Percentiles rank a stretch among this genome's conserved stretches.
Evolutionary conservation across 2,329 filamentous ascomycete genomes (phyloP).

Genomic region (Uncinocarpus reesii): DNA sequence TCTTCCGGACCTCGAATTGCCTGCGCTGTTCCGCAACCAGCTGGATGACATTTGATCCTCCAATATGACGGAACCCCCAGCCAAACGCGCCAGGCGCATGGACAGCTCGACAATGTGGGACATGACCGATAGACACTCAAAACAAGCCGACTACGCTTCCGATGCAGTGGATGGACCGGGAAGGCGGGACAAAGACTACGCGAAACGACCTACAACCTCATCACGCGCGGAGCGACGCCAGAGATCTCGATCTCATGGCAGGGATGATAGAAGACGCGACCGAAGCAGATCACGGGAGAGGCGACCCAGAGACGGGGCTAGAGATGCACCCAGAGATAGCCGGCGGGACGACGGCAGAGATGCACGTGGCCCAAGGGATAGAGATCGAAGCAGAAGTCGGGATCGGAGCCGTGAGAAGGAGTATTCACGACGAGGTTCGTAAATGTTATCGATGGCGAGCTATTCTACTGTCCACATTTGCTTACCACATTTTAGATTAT

Average conservation of each 20-base stretch:
- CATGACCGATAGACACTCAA: constrained; percentile 27
- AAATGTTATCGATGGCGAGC: not conserved
- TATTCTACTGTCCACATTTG: not conserved
- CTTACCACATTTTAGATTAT: constrained; percentile 7
- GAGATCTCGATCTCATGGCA: constrained; percentile 33
- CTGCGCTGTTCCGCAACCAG: not conserved
- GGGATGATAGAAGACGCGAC: constrained; percentile 33
- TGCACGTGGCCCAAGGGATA: constrained; percentile 32
- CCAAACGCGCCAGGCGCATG: constrained; percentile 43
- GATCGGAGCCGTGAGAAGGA: constrained; percentile 19
- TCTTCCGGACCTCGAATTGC: not conserved
- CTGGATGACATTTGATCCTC: constrained; percentile 9
- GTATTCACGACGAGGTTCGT: constrained; percentile 33
- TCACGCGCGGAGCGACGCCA: constrained; percentile 32
- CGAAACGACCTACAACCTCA: constrained; percentile 18
- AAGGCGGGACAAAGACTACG: constrained; percentile 28
- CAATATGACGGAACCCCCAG: constrained; percentile 42
- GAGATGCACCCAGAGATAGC: constrained; percentile 25
- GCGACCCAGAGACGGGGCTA: constrained; percentile 23
- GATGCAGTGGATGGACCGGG: not conserved
- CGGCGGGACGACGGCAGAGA: constrained; percentile 34
- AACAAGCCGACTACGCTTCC: constrained; percentile 13
- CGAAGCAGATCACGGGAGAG: constrained; percentile 38
- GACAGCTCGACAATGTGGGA: constrained; percentile 56
- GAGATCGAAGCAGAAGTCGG: constrained; percentile 20